Percentiles rank a stretch among this genome's conserved stretches.
Conservation (phyloP, 179 eudicot species). For the Nepenthes alata region DNA sequence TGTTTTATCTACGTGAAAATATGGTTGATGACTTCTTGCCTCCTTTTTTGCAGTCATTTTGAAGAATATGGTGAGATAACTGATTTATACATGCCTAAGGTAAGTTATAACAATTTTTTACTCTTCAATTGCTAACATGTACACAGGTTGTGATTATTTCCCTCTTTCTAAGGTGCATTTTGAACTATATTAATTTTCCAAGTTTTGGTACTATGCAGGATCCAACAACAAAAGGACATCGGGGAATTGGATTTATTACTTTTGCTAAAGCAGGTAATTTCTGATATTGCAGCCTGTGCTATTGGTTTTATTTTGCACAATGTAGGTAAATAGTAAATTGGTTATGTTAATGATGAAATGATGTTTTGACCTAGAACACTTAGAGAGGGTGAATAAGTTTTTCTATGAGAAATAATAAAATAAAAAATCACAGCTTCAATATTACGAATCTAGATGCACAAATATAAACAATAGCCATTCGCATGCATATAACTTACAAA, state of each 20-base stretch:
- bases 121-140: not conserved
- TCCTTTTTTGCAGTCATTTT: slow-evolving; percentile 56
- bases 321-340: no score
- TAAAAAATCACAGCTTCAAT: no score
- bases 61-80: slow-evolving; percentile 88
- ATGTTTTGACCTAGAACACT: no score
- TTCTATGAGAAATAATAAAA: no score
- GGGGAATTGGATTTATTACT: slow-evolving; percentile 95
- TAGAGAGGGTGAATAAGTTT: no score
- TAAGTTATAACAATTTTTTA: slow-evolving; percentile 14
- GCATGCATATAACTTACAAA: no score
- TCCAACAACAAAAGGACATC: slow-evolving; percentile 83
- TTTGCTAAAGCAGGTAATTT: slow-evolving; percentile 64
- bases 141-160: not conserved
- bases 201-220: slow-evolving; percentile 32
- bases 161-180: not conserved
- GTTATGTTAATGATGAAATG: no score
- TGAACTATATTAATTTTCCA: not conserved
- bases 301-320: no score
- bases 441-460: no score
- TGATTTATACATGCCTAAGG: slow-evolving; percentile 99
- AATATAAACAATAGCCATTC: no score
- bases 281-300: no score
- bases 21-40: not conserved
- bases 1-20: not conserved